Evolutionary conservation across 352 stramenopile species (phyloP).

Genomic region (Globisporangium spinosum): DNA sequence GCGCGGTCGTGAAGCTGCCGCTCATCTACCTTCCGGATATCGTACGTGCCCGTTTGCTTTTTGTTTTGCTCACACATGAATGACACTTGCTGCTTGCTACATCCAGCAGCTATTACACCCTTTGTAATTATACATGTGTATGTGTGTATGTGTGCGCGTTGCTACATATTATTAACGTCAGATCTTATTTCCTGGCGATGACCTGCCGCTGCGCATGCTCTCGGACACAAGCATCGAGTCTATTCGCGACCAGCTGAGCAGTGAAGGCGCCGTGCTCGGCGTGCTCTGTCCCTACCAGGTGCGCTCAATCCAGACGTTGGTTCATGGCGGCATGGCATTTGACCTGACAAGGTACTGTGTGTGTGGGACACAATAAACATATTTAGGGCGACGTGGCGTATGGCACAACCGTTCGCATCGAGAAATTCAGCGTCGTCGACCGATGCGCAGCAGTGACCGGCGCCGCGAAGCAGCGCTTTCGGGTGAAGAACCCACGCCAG

Average conservation of each 20-base stretch:
- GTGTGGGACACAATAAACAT: not conserved
- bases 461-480: conserved; percentile 64
- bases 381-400: conserved; percentile 35
- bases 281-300: conserved; percentile 57
- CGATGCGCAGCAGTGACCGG: conserved; percentile 49
- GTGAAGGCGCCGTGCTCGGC: conserved; percentile 48
- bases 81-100: no score
- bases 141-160: not conserved
- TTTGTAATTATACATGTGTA: not conserved
- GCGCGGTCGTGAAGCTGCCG: conserved; percentile 50
- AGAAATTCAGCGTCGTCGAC: conserved; percentile 50
- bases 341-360: not conserved
- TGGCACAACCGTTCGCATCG: conserved; percentile 67
- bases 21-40: conserved; percentile 75
- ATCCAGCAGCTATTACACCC: not conserved
- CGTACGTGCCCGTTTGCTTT: conserved; percentile 30
- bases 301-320: not conserved
- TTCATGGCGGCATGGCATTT: not conserved
- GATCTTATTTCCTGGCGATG: conserved; percentile 82
- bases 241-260: conserved; percentile 43
- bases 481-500: conserved; percentile 29
- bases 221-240: conserved; percentile 46
- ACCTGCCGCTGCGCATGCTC: conserved; percentile 71
- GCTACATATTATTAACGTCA: conserved; percentile 13
- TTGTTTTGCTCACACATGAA: not conserved